Base-by-base conservation (phyloP, 805 yeast genomes). In the Lachancea waltii region DNA sequence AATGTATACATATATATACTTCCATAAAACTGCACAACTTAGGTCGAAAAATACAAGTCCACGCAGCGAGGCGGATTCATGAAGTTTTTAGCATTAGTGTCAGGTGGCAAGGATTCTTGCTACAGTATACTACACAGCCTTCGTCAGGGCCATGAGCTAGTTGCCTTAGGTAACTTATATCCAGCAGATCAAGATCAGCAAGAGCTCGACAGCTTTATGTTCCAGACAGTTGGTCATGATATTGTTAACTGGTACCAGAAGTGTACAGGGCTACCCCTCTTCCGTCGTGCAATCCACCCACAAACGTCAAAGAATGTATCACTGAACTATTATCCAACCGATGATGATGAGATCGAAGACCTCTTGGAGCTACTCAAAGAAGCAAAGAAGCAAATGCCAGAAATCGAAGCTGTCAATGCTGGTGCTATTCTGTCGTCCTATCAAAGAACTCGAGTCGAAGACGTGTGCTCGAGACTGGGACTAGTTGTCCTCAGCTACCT, bases 381-480 rank as follows among this genome's bases (percentile, higher is more conserved):
- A 0, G 81, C 87, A 10, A 58, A 67, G 40, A 31, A 45, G 1
- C 46, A 63, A 3, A 82, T 80, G 44, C 92, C 95, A 0, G 89
- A 81, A 26, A 49, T 87, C 15, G 72, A 81, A 49, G 97, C 79
- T 2, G 95, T 92, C 7, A 82, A 95, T 40, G 95, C 90, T 18
- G 99, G 99, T 2, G 98, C 98, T 2, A 92, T 92, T 35, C 65
- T 87, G 23, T 89, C 97, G 0, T 85, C 87, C n/a, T 92, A 92
- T 57, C 99, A 92, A 62, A 70, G 97, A 48, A 82, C 89, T 0
- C 68, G 98, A 46, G 97, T 92, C 3, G 99, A 92, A 56, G 75
- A 84, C 58, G 95, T 90, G 0, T 90, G 97, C 54, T 69, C 65
- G 10, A 65, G 95, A 38, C 62, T 86, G 26, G 81, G 81, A 0